Conservation (phyloP, 805 yeast species). For the Barnettozyma vustinii region DNA sequence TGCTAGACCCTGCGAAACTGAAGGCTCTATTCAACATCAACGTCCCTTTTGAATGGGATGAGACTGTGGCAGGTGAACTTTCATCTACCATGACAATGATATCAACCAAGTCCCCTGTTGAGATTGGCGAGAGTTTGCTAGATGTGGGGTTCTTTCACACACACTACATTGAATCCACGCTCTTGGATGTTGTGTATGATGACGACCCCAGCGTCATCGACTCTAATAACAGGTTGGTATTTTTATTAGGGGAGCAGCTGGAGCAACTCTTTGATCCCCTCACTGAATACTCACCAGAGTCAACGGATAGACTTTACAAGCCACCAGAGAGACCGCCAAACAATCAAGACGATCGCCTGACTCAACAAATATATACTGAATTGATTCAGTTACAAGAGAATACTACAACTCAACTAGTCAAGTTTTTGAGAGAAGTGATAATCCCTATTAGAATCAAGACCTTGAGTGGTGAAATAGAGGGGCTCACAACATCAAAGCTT, state of each 20-base stretch:
- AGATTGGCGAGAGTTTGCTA: conserved; percentile 53
- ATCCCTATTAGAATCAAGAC: conserved; percentile 74
- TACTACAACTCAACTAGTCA: conserved; percentile 61
- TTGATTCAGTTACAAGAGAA: conserved; percentile 66
- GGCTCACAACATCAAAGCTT: conserved; percentile 55
- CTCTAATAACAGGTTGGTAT: conserved; percentile 71
- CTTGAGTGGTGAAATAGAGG: conserved; percentile 46
- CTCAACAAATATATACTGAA: conserved; percentile 58
- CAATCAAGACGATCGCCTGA: conserved; percentile 30
- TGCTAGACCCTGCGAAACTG: conserved; percentile 33
- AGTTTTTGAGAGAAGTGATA: conserved; percentile 70
- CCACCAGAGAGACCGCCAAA: conserved; percentile 41
- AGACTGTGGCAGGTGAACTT: conserved; percentile 74
- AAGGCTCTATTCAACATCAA: conserved; percentile 12
- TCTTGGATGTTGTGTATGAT: conserved; percentile 73
- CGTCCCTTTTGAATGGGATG: conserved; percentile 54
- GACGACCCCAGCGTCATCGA: conserved; percentile 47
- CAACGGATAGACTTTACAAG: conserved; percentile 62
- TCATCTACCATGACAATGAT: conserved; percentile 63
- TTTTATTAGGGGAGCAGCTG: conserved; percentile 73
- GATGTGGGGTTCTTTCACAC: conserved; percentile 53
- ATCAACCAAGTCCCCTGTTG: conserved; percentile 44
- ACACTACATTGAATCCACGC: conserved; percentile 41
- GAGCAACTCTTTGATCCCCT: conserved; percentile 88
- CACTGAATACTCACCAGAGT: conserved; percentile 88